Percentiles rank a stretch among this genome's conserved stretches.
Evolutionary conservation across 2,329 filamentous ascomycete species (phyloP).

Genomic region (Colletotrichum melonis): DNA sequence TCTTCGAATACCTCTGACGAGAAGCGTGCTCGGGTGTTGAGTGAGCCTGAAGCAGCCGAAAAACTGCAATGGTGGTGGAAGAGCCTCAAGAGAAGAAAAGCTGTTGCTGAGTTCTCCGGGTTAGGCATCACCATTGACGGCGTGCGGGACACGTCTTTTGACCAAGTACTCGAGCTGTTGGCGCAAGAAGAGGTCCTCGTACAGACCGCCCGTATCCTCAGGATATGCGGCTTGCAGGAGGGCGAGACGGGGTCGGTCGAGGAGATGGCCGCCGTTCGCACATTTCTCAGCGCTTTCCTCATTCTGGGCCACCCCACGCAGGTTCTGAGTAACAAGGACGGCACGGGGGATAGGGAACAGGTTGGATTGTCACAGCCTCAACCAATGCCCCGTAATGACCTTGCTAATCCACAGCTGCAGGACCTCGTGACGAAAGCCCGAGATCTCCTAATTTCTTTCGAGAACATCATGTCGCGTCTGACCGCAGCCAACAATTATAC

Average conservation of each 20-base stretch:
- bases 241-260: constrained; percentile 71
- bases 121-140: constrained; percentile 77
- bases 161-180: constrained; percentile 77
- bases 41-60: constrained; percentile 70
- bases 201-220: constrained; percentile 74
- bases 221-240: constrained; percentile 77
- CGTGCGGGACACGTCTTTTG: constrained; percentile 77
- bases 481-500: constrained; percentile 75
- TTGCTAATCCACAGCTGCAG: constrained; percentile 72
- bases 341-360: constrained; percentile 67
- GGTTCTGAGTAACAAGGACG: constrained; percentile 80
- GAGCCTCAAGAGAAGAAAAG: constrained; percentile 64
- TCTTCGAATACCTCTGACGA: constrained; percentile 63
- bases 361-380: constrained; percentile 55
- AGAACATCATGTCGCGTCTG: constrained; percentile 76
- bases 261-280: constrained; percentile 78
- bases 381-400: constrained; percentile 61
- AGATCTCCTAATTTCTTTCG: constrained; percentile 82
- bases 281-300: constrained; percentile 83
- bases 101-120: constrained; percentile 73
- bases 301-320: constrained; percentile 83
- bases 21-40: constrained; percentile 54
- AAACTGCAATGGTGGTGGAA: constrained; percentile 80
- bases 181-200: constrained; percentile 74
- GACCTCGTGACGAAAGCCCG: constrained; percentile 82